Base-by-base conservation (phyloP, 2,329 filamentous ascomycete species). In the Verticillium isaacii region DNA sequence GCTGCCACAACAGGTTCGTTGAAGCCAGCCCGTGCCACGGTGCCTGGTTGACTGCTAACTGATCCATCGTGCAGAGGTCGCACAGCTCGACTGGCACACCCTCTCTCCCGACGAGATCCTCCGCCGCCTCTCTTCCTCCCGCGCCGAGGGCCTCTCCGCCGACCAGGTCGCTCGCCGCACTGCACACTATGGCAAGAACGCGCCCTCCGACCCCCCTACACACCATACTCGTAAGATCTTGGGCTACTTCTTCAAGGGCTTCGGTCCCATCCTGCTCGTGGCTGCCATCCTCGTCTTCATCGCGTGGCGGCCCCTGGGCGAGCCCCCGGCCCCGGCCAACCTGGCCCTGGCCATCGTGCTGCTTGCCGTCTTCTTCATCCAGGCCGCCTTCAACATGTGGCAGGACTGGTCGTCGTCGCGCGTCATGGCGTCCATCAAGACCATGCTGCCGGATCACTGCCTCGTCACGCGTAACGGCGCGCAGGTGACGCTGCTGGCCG, bases 341-440 rank as follows among this genome's bases (percentile, higher is more conserved):
- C 67, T 86, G 66, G 90, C 89, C 0, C 80, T 93, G 29, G 90
- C 87, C 0, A 90, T 92, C 68, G 89, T 93, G 2, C 77, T 93
- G 6, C 72, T 89, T 1, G 82, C 85, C 6, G 89, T 93, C 8
- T 93, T 89, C 68, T 74, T 87, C 65, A 84, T 89, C 50, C 86
- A 89, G 68, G 90, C 88, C 17, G 83, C 78, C 2, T 93, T 92
- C 75, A 88, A 88, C 69, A 83, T 84, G 69, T 89, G 82, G 79
- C 86, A 89, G 69, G 90, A 93, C 71, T 93, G 89, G 85, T 91
- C 89, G 2, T 90, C 89, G 0, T 89, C 85, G 1, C 80, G 87
- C 5, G 89, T 92, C 61, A 93, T 93, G 91, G 85, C 86, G 19
- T 91, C 89, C 0, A 93, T 93, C 71, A 90, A 88, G 57, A 88